Evolutionary conservation across 805 yeast genomes (phyloP), one percentile per base, ranked within the genome.

Genomic region (Pichia paraexigua): DNA sequence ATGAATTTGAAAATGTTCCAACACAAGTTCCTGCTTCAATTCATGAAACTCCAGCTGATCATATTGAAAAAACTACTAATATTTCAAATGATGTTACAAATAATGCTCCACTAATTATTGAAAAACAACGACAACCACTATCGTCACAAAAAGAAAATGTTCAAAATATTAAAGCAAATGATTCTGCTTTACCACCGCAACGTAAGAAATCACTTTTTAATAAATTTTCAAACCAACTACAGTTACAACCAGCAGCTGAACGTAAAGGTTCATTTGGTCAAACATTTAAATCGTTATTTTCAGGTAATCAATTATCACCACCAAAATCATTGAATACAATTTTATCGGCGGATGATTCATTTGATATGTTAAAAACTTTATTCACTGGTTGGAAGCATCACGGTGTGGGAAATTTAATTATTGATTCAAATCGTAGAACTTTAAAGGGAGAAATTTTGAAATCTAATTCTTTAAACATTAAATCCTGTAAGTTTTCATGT

Each of bases 361-460:
- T 78, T 54, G 78, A 79, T 43, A 88, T 89, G 3, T 68, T 85
- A 58, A 75, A 71, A 62, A 79, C 85, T 43, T 73, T 85, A 50
- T 69, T 85, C 56, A 71, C 66, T 44, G 80, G 84, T 18, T 85
- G 94, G 94, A 75, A 79, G 15, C 79, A 77, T 53, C 84, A 84
- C 59, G 92, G 94, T 10, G 67, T 85, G 59, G 78, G 76, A 57
- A 75, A 79, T 53, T 72, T 85, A 53, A 69, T 66, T 40, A 66
- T 77, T 45, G 75, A 75, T 57, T 69, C 72, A 21, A 65, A 69
- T 5, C 64, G 69, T 8, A 64, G 70, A 58, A 71, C 71, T 32
- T 71, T 85, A 30, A 76, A 75, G n/a, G 91, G 89, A 49, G 73
- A 78, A 20, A 76, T 85, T 35, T 72, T 87, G 1, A 80, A 77